Conservation (phyloP, 257 asterid species). For the Mitragyna speciosa region DNA sequence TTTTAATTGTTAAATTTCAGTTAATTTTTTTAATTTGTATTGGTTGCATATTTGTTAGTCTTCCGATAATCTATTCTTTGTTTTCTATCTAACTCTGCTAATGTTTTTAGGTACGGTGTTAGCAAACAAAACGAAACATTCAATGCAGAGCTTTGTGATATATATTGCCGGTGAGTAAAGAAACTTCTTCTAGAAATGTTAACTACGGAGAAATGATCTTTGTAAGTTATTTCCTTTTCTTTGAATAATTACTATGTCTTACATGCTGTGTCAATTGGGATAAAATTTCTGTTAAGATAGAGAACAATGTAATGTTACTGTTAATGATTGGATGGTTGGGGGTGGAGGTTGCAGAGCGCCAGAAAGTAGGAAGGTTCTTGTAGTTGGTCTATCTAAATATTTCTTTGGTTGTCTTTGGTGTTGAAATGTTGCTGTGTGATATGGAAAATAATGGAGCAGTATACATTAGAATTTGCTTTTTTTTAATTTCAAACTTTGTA, state of each 20-base stretch:
- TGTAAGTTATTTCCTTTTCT: not conserved
- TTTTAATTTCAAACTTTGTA: constrained; percentile 22
- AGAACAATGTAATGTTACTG: not conserved
- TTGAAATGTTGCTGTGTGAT: not conserved
- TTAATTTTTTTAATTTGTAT: not conserved
- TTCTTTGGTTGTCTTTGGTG: not conserved
- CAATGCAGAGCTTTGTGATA: constrained; percentile 86
- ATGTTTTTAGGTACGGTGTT: constrained; percentile 71
- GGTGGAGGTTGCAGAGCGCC: not conserved
- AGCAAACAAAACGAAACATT: constrained; percentile 86
- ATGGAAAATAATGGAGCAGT: not conserved
- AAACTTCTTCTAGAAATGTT: not conserved
- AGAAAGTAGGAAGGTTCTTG: not conserved
- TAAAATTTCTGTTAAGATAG: not conserved
- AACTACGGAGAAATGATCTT: not conserved
- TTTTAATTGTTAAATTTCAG: not conserved
- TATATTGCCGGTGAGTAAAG: constrained; percentile 70
- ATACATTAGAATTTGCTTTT: not conserved
- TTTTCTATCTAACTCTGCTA: constrained; percentile 3
- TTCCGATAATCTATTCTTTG: not conserved
- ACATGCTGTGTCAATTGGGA: not conserved
- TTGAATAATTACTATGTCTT: no score
- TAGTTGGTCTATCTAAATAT: not conserved
- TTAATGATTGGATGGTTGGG: not conserved
- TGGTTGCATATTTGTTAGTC: not conserved